phyloP scores from a whole-genome alignment of 2,329 filamentous ascomycete species.

The Lizonia empirigonia region DNA sequence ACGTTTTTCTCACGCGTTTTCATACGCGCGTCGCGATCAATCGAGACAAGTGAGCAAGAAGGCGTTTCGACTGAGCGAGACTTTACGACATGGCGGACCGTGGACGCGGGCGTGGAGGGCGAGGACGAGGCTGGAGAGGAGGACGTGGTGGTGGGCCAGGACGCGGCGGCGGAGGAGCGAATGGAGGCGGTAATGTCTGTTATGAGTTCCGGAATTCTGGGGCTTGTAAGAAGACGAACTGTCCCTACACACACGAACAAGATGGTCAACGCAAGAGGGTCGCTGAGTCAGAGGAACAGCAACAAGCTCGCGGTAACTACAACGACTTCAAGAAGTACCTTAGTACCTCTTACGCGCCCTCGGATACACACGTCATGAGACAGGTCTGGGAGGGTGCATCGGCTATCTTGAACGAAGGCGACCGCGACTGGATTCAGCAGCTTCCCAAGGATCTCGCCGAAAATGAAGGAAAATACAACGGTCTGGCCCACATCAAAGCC shows the following conservation, averaged over 20 bases:
- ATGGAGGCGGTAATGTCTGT: no score
- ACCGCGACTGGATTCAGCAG: conserved; percentile 41
- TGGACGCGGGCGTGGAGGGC: no score
- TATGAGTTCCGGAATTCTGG: background rate
- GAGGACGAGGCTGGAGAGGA: no score
- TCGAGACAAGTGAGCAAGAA: no score
- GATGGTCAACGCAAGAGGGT: conserved; percentile 1
- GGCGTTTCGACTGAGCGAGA: no score
- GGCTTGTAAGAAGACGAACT: background rate
- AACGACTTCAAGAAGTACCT: conserved; percentile 37
- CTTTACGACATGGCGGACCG: no score
- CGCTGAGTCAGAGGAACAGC: conserved; percentile 30
- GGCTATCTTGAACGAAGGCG: conserved; percentile 33
- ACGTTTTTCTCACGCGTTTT: no score
- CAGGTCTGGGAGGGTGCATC: conserved; percentile 39
- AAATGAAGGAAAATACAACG: conserved; percentile 31
- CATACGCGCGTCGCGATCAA: no score
- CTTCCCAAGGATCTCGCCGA: conserved; percentile 41
- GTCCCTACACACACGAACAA: background rate
- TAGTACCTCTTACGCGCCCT: conserved; percentile 19
- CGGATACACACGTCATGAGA: conserved; percentile 23
- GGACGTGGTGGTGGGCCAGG: no score
- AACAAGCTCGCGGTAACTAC: conserved; percentile 31
- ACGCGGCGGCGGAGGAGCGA: no score
- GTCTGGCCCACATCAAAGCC: conserved; percentile 35